Evolutionary conservation across 106 monocot species (phyloP).

Genomic region (Hemerocallis citrina): DNA sequence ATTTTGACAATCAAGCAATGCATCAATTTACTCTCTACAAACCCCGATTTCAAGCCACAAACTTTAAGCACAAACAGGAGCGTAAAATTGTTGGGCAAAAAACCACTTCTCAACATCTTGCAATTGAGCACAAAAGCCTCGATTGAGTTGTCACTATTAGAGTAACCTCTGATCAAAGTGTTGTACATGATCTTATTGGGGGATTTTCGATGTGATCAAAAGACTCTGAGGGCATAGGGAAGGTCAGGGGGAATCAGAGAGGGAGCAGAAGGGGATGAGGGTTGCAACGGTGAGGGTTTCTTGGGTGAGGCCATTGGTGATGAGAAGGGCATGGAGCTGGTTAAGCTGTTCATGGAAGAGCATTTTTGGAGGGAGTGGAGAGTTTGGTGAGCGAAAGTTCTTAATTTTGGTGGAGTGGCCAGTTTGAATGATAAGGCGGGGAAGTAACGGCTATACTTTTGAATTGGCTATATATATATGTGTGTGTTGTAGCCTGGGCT

Average conservation of each 20-base stretch:
- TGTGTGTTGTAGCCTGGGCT: too few relatives aligned
- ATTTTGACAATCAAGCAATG: conserved; percentile 45
- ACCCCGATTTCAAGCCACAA: conserved; percentile 13
- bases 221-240: conserved; percentile 26
- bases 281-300: conserved; percentile 21
- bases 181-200: conserved; percentile 62
- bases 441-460: too few relatives aligned
- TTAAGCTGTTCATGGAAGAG: conserved; percentile 11
- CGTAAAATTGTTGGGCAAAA: conserved; percentile 55
- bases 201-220: conserved; percentile 23
- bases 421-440: too few relatives aligned
- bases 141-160: conserved; percentile 14
- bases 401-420: conserved; percentile 3
- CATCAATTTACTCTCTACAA: conserved; percentile 2
- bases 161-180: conserved; percentile 45
- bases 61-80: conserved; percentile 64
- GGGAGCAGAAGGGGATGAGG: conserved; percentile 41
- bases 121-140: conserved; percentile 36
- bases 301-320: conserved; percentile 17
- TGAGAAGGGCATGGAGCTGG: conserved; percentile 24
- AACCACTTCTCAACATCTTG: conserved; percentile 36
- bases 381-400: neutral
- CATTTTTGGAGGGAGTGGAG: conserved; percentile 21
- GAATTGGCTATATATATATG: too few relatives aligned
- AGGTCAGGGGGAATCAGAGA: conserved; percentile 29